Base-by-base conservation (phyloP, 208 protist genomes). In the Crithidia sp. region DNA sequence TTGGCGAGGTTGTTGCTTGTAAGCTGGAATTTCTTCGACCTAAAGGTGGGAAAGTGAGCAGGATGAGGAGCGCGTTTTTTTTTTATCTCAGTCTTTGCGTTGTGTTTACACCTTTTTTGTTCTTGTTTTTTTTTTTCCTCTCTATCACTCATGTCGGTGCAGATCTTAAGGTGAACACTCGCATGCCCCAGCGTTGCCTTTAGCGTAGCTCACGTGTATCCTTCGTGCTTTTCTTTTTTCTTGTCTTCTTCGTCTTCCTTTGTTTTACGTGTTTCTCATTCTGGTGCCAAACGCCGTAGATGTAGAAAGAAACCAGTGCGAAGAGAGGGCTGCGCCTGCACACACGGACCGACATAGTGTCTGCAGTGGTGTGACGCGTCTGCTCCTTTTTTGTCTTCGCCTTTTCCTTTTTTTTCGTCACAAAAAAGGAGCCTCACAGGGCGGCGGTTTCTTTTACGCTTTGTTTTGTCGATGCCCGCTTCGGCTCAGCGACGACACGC, bases 341-440 rank as follows among this genome's bases (percentile, higher is more conserved):
- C 28, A 28, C 28, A 28, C 1, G 28, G 28, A 28, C 28, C 28
- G 28, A 0, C 28, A 28, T 28, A 28, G 28, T 28, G 28, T 28
- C 0, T 28, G 28, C 28, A 28, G 28, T 28, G 28, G 28, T 28
- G 28, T 28, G 28, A 28, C 28, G 28, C 28, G 28, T 28, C 28
- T 28, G 28, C 28, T 28, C 28, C 28, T 36, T 57, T 50, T 16
- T 36, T 64, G 28, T 49, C 53, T 65, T 19, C 57, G 56, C 39
- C 47, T 67, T n/a, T 56, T 71, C 55, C 70, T 62, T 41, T 47
- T 57, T 79, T 40, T 70, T 62, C 44, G 60, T 71, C 56, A 52
- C 59, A 8, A 49, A 58, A 61, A n/a, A 17, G 52, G 52, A 28
- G 28, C 28, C 1, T 28, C 28, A 28, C 28, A 28, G 28, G 28